Evolutionary conservation across 164 flowering plant genomes (phyloP), one percentile per base, ranked within the genome.

Genomic region (Chloranthus sessilifolius): DNA sequence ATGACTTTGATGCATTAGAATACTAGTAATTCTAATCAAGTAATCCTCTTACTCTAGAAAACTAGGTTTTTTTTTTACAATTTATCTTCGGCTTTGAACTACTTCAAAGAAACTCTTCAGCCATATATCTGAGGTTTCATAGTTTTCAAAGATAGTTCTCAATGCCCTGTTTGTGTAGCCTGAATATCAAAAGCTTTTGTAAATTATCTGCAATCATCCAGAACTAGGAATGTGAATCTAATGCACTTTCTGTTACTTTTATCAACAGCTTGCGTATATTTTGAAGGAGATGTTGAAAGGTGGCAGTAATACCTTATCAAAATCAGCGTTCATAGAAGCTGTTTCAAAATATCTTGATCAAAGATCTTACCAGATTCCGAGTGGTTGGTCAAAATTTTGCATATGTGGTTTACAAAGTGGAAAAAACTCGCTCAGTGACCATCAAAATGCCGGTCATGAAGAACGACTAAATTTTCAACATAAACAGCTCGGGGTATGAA

Each of bases 401-500:
- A 59, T 61, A 24, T 78, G 89, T 69, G 83, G 83, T 33, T 81
- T 76, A 45, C 72, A 58, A 64, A 49, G 33, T 19, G 64, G 68
- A 27, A 60, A 7, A 16, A 38, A 39, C 19, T 16, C 19, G 46
- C 53, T 49, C 14, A 46, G 35, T 3, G 35, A 59, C 29, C 37
- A 16, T 48, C 37, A 39, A n/a, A 37, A 62, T 43, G 15, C 45
- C 19, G 68, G 19, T 40, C 52, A 77, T 35, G 45, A 34, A 35
- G 72, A 74, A 47, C 48, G 55, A 19, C 42, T 75, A 53, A 66
- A 72, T 61, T 43, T 30, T 35, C 85, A 80, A 34, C 78, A 77
- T 19, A 72, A 69, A 63, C 67, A 82, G 62, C 62, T 86, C 38
- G 67, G 77, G 88, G 96, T 87, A 63, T 52, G 55, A 66, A 16